Base-by-base conservation (phyloP, 2,329 filamentous ascomycete genomes). In the Alternaria sp. region DNA sequence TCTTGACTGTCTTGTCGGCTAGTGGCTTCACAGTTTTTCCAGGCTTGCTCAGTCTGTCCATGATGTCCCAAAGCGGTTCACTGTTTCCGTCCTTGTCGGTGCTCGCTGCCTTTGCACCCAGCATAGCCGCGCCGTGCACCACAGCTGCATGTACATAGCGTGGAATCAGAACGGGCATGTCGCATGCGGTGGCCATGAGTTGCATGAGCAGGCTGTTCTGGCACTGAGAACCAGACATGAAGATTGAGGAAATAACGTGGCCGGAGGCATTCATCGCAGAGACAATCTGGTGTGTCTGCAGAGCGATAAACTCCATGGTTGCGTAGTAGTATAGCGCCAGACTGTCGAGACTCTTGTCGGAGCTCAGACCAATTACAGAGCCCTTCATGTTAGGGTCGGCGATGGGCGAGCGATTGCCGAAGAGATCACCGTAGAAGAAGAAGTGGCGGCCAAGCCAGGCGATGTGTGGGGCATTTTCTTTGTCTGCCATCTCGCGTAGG, bases 141-240 rank as follows among this genome's bases (percentile, higher is more conserved):
- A 99, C 95, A 6, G 95, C 95, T 1, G 94, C 94, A 75, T 97
- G 92, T 60, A 97, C 93, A 73, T 99, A 98, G 52, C 91, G 87
- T 0, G 95, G 95, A 57, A 98, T 96, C 38, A 97, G 83, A 20
- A 99, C 94, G 1, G 94, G 94, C 89, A 97, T 94, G 68, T 89
- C 85, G 80, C 94, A 98, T 0, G 91, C 91, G 0, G 94, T 95
- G 14, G 95, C 93, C 70, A 99, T 91, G 16, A 99, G 87, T 59
- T 89, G 86, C 90, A 99, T 97, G 56, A 99, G 85, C 61, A 98
- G 88, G 34, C 90, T 88, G 79, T 99, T 99, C 81, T 97, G 94
- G 83, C 95, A 99, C 79, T 98, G 95, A 11, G 92, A 96, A 62
- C 95, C 95, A 5, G 93, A 97, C 95, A 99, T 98, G 87, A 98